Conservation (phyloP, 805 yeast genomes). For the Metschnikowia lunata region DNA sequence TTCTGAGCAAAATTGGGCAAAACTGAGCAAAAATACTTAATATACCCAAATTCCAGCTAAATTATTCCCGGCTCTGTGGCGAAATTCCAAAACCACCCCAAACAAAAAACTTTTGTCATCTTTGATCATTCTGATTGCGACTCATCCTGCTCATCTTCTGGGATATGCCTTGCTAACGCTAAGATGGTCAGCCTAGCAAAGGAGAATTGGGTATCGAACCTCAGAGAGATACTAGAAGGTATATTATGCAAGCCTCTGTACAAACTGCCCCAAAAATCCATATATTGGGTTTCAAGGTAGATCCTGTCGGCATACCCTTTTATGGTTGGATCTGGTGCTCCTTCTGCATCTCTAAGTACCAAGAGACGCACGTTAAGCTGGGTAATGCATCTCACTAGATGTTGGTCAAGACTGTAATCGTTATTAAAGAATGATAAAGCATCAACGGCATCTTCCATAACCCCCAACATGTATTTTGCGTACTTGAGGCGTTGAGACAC, state of each 20-base stretch:
- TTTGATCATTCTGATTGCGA: too few species aligned
- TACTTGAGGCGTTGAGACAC: background rate
- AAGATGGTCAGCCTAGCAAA: background rate
- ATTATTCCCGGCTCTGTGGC: too few species aligned
- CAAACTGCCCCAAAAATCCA: background rate
- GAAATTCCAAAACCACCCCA: too few species aligned
- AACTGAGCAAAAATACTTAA: too few species aligned
- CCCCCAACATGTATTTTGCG: background rate
- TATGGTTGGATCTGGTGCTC: background rate
- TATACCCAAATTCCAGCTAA: too few species aligned
- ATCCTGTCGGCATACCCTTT: background rate
- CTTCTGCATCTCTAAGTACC: background rate
- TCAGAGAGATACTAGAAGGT: background rate
- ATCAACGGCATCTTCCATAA: background rate
- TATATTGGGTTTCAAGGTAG: background rate
- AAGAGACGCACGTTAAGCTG: background rate
- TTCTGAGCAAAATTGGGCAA: too few species aligned
- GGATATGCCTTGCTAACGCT: background rate
- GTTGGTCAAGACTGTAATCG: background rate
- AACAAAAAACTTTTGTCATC: too few species aligned
- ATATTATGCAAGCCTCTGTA: background rate
- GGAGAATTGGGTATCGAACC: background rate
- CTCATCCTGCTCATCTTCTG: background rate
- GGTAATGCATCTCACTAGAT: background rate
- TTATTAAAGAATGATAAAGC: background rate